Evolutionary conservation across 1,284 basidiomycete genomes (phyloP), one percentile per base, ranked within the genome.

Genomic region (Rhodotorula glutinis): DNA sequence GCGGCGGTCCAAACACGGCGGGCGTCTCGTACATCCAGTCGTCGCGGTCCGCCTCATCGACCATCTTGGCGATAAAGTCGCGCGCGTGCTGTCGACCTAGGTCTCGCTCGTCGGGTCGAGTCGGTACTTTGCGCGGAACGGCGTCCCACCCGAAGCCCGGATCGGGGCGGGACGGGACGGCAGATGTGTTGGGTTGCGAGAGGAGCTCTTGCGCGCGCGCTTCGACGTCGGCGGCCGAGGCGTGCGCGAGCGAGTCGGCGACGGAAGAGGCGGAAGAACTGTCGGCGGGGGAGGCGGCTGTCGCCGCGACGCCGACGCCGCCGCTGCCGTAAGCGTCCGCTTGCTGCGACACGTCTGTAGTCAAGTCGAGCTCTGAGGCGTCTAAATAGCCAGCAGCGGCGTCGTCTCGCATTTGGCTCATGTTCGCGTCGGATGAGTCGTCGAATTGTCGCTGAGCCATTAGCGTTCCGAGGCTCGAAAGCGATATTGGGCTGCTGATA

Each of bases 11-110:
- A 33, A 70, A 70, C 4, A 49, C 68, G 4, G 44, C 2, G 16
- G 68, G 68, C 10, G 65, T 66, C 23, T 25, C 10, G 46, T 55
- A 64, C 43, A 25, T 61, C 68, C 68, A 70, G 29, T 70, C 68
- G 56, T 65, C 60, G 5, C 29, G 41, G 2, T 70, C 64, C 0
- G 55, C 46, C 10, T 66, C 62, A 11, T 61, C 51, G 25, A 70
- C 51, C 41, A 40, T 38, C 25, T 30, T 41, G 25, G 53, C 38
- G 27, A 70, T 44, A 53, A 63, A 70, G 29, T 60, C 60, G 43
- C 61, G 38, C 27, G 68, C 68, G 19, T 25, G 29, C 2, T 29
- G 14, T 16, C 63, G 58, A 4, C 30, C 40, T 23, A 52, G 58
- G 27, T 41, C 51, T 19, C 54, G 43, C n/a, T 66, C 56, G 29